These are phyloP conservation scores for Phytophthora sp. DNA, from an alignment of 352 stramenopile genomes.

Conservation along the genomic window DNA sequence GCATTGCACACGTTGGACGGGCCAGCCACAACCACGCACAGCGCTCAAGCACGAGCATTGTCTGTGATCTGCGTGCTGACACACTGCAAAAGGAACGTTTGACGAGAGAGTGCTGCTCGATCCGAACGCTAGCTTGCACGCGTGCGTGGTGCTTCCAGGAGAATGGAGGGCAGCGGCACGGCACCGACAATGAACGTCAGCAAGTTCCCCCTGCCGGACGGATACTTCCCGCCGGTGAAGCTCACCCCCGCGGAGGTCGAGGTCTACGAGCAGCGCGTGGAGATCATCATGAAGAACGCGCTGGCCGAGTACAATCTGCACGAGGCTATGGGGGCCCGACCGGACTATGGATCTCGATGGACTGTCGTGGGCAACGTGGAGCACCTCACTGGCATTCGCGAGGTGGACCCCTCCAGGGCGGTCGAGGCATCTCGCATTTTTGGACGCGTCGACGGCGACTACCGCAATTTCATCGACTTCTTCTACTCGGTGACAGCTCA, in stretches of 20 bases:
- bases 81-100: slow-evolving; percentile 44
- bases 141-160: background rate
- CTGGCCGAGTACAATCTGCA: slow-evolving; percentile 51
- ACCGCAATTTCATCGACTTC: slow-evolving; percentile 70
- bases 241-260: slow-evolving; percentile 35
- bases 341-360: slow-evolving; percentile 48
- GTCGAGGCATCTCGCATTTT: slow-evolving; percentile 59
- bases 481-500: slow-evolving; percentile 61
- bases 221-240: slow-evolving; percentile 43
- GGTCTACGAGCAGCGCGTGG: slow-evolving; percentile 44
- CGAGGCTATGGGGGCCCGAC: slow-evolving; percentile 40
- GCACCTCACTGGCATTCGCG: slow-evolving; percentile 42
- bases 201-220: slow-evolving; percentile 47
- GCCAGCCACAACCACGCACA: slow-evolving; percentile 29
- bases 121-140: background rate
- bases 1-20: slow-evolving; percentile 42
- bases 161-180: slow-evolving; percentile 8
- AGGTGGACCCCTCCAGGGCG: slow-evolving; percentile 40
- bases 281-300: slow-evolving; percentile 50
- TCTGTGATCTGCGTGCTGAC: slow-evolving; percentile 15
- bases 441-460: slow-evolving; percentile 66
- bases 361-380: slow-evolving; percentile 40
- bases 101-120: slow-evolving; percentile 9
- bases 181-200: slow-evolving; percentile 25
- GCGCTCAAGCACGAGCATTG: slow-evolving; percentile 5